Evolutionary conservation across 768 basidiomycete species (phyloP).

Genomic region (Candolleomyces efflorescens): DNA sequence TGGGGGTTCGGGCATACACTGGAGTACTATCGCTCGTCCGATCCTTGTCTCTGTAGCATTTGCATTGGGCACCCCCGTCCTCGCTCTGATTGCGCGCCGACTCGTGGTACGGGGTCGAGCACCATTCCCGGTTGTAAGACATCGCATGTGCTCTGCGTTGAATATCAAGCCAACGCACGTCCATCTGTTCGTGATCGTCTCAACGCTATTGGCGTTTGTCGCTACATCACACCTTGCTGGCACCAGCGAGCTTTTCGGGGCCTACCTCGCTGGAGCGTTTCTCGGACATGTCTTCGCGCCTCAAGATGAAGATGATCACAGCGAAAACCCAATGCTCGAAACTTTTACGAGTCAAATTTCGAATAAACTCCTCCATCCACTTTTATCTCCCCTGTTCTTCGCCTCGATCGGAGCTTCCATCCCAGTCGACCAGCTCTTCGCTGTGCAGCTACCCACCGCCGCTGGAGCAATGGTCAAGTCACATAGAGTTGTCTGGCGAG

Average conservation of each 20-base stretch:
- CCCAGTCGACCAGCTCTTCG: constrained; percentile 38
- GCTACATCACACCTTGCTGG: constrained; percentile 49
- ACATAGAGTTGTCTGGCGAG: constrained; percentile 42
- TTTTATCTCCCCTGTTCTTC: constrained; percentile 61
- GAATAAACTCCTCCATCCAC: constrained; percentile 3
- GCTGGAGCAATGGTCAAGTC: constrained; percentile 10
- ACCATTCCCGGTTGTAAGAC: not conserved
- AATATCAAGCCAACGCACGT: constrained; percentile 10
- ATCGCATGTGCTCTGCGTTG: not conserved
- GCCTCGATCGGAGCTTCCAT: constrained; percentile 58
- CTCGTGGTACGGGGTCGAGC: not conserved
- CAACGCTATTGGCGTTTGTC: constrained; percentile 38
- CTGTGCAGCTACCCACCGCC: constrained; percentile 27
- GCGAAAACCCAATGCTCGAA: constrained; percentile 27
- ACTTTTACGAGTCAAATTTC: constrained; percentile 20
- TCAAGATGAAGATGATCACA: not conserved
- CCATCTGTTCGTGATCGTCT: constrained; percentile 34
- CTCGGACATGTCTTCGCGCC: constrained; percentile 31
- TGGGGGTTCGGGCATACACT: constrained; percentile 9
- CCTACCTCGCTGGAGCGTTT: constrained; percentile 53
- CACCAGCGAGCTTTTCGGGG: constrained; percentile 59
- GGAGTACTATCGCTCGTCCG: constrained; percentile 44
- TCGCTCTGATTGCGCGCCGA: constrained; percentile 15
- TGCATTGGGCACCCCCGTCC: constrained; percentile 32
- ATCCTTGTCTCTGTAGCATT: constrained; percentile 53